Conservation (phyloP, 2,329 filamentous ascomycete species). For the Metarhizium sp. region DNA sequence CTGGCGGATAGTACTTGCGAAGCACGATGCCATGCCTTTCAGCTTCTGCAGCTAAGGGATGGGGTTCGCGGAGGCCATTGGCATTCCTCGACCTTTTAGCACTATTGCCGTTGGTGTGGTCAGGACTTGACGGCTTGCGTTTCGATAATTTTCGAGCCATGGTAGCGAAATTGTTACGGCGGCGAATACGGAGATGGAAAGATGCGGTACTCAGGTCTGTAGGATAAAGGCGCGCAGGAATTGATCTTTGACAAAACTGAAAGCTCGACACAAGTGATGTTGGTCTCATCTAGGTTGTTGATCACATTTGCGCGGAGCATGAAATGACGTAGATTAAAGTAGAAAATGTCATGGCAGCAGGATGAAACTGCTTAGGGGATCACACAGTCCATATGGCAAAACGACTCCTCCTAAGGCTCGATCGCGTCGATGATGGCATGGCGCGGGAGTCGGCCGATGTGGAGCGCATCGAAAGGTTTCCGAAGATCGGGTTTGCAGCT, state of each 20-base stretch:
- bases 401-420: not conserved
- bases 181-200: not conserved
- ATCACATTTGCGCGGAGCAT: not conserved
- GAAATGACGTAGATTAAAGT: too few species aligned
- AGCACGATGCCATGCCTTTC: constrained; percentile 54
- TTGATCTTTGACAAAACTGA: not conserved
- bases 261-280: not conserved
- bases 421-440: constrained; percentile 15
- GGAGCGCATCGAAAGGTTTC: constrained; percentile 19
- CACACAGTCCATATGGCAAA: not conserved
- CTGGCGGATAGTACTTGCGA: constrained; percentile 71
- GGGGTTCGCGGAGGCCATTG: constrained; percentile 33
- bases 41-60: constrained; percentile 34
- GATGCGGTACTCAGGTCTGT: not conserved
- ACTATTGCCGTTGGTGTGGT: constrained; percentile 14
- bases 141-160: constrained; percentile 20
- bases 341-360: not conserved
- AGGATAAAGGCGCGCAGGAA: not conserved
- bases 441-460: constrained; percentile 18
- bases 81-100: constrained; percentile 21
- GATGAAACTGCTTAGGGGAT: not conserved
- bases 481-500: constrained; percentile 17
- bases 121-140: constrained; percentile 16
- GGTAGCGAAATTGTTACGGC: constrained; percentile 9
- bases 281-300: not conserved